Evolutionary conservation across 2,329 filamentous ascomycete species (phyloP).

Genomic region (Teratosphaeriaceae sp.): DNA sequence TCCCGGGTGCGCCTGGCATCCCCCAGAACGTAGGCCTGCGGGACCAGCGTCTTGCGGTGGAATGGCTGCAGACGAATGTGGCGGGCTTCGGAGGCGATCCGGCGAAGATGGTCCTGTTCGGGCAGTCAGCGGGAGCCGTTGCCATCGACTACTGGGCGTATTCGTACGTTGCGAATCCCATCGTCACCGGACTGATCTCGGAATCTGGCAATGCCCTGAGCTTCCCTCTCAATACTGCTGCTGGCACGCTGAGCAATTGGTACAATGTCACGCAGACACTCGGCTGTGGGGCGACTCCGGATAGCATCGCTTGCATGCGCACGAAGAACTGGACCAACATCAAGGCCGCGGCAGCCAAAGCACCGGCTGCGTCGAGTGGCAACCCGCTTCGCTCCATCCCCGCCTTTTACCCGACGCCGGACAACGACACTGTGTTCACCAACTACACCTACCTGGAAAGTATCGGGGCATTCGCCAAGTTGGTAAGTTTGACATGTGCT

Average conservation of each 20-base stretch:
- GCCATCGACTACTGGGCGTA: conserved; percentile 28
- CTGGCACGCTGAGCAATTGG: conserved; percentile 36
- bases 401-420: conserved; percentile 20
- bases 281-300: conserved; percentile 32
- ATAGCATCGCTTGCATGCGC: conserved; percentile 15
- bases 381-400: conserved; percentile 24
- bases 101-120: conserved; percentile 20
- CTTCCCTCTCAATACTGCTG: conserved; percentile 36
- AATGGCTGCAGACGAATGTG: conserved; percentile 49
- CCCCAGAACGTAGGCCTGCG: conserved; percentile 44
- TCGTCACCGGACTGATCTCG: conserved; percentile 33
- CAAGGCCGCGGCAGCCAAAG: conserved; percentile 14
- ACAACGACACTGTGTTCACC: conserved; percentile 22
- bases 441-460: conserved; percentile 20
- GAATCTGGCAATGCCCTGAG: conserved; percentile 36
- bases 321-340: conserved; percentile 13
- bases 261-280: conserved; percentile 34
- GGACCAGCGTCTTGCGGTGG: conserved; percentile 48
- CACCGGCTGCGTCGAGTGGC: conserved; percentile 15
- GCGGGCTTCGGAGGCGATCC: conserved; percentile 44
- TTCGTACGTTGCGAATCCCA: conserved; percentile 31
- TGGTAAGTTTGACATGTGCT: conserved; percentile 13
- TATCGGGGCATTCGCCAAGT: conserved; percentile 30
- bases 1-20: conserved; percentile 29
- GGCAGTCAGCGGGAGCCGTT: conserved; percentile 22